A percentile compares a stretch with the other conserved stretches of the same genome.
Evolutionary conservation across 83 land plant genomes (phyloP).

Genomic region (Picea abies): DNA sequence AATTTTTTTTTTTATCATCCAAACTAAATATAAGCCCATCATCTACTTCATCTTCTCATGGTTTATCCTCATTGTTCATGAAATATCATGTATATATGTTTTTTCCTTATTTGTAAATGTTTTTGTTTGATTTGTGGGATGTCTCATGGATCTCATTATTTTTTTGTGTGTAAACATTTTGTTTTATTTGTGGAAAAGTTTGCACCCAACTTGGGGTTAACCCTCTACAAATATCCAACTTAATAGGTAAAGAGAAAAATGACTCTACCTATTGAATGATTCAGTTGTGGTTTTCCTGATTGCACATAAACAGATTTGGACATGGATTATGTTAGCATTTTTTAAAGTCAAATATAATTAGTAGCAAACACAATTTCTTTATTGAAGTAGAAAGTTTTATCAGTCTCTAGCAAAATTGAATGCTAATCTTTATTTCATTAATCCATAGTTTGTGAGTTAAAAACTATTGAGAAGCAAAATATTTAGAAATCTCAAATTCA

Average conservation of each 20-base stretch:
- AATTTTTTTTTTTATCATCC: not conserved
- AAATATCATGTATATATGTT: not conserved
- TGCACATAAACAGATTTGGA: not conserved
- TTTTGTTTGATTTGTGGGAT: not conserved
- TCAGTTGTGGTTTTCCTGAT: not conserved
- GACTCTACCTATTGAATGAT: not conserved
- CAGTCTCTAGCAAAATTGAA: not conserved
- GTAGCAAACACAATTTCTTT: not conserved
- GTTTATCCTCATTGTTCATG: not conserved
- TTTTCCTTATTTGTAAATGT: not conserved
- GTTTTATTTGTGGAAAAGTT: too few species aligned
- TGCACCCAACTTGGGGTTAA: not conserved
- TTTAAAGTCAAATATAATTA: not conserved
- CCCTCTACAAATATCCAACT: too few species aligned
- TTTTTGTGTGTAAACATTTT: too few species aligned
- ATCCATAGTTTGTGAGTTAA: not conserved
- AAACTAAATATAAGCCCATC: not conserved
- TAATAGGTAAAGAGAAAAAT: too few species aligned
- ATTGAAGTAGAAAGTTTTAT: not conserved
- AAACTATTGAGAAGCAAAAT: not conserved
- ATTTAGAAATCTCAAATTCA: not conserved
- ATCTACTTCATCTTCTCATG: not conserved
- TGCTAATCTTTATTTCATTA: not conserved
- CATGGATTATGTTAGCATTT: not conserved
- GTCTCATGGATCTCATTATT: too few species aligned